Conservation (phyloP, 148 eudicot species). For the Rhododendron williamsianum region DNA sequence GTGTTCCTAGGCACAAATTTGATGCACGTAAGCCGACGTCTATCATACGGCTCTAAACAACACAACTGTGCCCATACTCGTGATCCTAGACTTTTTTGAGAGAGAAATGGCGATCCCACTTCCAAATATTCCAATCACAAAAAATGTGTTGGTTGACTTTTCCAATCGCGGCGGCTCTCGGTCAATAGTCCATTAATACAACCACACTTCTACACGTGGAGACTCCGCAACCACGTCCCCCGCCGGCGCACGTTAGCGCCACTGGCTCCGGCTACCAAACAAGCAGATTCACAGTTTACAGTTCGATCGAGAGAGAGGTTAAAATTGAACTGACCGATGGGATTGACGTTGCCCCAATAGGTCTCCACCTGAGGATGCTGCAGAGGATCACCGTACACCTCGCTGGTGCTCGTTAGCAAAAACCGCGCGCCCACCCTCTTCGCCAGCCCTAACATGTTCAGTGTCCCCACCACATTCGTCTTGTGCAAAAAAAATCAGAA, state of each 20-base stretch:
- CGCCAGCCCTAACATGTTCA: conserved; percentile 95
- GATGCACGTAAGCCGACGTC: too few relatives aligned
- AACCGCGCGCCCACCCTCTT: conserved; percentile 95
- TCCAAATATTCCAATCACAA: background rate
- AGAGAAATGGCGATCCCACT: background rate
- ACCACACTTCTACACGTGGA: background rate
- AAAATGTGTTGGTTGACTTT: background rate
- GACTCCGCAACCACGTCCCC: background rate
- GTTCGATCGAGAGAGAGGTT: background rate
- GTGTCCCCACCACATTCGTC: conserved; percentile 98
- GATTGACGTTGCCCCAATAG: conserved; percentile 99
- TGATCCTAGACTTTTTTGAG: too few relatives aligned
- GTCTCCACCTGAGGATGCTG: conserved; percentile 95
- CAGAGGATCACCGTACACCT: conserved; percentile 97
- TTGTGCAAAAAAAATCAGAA: conserved; percentile 41
- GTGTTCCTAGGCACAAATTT: too few relatives aligned
- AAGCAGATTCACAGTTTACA: background rate
- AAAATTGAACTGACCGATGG: conserved; percentile 53
- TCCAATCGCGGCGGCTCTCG: background rate
- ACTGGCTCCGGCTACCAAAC: background rate
- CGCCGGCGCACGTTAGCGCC: background rate
- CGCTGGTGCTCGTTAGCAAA: conserved; percentile 93
- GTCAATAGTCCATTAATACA: background rate
- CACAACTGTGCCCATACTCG: too few relatives aligned
- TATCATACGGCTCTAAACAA: too few relatives aligned